Percentiles rank a stretch among this genome's conserved stretches.
Conservation (phyloP, 2,329 filamentous ascomycete species). For the Colletotrichum caudatum region DNA sequence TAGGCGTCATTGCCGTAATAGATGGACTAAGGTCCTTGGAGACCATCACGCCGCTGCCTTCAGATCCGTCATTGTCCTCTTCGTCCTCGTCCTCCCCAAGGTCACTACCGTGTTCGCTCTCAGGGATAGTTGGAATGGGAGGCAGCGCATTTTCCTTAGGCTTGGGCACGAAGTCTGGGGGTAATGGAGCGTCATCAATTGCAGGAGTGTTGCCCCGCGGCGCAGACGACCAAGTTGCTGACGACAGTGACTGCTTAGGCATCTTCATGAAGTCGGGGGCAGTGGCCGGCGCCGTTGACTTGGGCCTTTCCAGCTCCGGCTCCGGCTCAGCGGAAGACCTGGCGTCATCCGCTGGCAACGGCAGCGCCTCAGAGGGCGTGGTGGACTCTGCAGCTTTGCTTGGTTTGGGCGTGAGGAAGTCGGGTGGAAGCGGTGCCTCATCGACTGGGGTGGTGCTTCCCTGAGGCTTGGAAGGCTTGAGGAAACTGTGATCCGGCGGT, state of each 20-base stretch:
- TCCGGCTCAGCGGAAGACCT: constrained; percentile 13
- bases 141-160: constrained; percentile 46
- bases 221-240: constrained; percentile 38
- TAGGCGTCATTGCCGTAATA: constrained; percentile 57
- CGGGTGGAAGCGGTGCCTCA: constrained; percentile 46
- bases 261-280: constrained; percentile 38
- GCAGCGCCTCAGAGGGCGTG: constrained; percentile 26
- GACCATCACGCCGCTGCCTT: constrained; percentile 74
- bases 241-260: constrained; percentile 38
- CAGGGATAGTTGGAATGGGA: constrained; percentile 36
- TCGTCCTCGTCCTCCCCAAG: constrained; percentile 58
- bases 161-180: constrained; percentile 52
- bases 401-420: constrained; percentile 48
- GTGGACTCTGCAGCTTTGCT: constrained; percentile 43
- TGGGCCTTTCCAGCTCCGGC: constrained; percentile 34
- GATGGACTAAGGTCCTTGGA: constrained; percentile 72
- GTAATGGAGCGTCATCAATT: constrained; percentile 55
- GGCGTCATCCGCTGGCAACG: constrained; percentile 19
- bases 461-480: constrained; percentile 44
- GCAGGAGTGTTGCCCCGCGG: constrained; percentile 29
- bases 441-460: constrained; percentile 41
- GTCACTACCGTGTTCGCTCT: constrained; percentile 45
- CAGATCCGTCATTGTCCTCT: constrained; percentile 62
- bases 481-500: constrained; percentile 51
- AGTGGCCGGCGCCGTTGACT: constrained; percentile 43